Percentiles rank a stretch among this genome's conserved stretches.
These are phyloP conservation scores for Mantamonas sphyraenae DNA, from an alignment of 78 protist species.

Conservation along the genomic window DNA sequence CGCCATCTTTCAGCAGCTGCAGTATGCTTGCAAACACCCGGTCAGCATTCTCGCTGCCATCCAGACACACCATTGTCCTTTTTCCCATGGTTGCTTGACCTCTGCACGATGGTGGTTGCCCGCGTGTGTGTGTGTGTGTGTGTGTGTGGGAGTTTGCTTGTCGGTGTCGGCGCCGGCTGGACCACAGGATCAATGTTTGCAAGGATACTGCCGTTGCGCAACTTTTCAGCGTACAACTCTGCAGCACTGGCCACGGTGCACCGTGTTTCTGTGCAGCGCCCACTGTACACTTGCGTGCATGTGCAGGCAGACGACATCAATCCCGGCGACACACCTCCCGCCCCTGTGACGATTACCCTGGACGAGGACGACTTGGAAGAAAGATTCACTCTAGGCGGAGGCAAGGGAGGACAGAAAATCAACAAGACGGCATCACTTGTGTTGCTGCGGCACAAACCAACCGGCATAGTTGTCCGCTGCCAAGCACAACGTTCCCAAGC, in stretches of 20 bases:
- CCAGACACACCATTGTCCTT: background rate
- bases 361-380: slow-evolving; percentile 1
- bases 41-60: background rate
- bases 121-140: background rate
- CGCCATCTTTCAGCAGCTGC: background rate
- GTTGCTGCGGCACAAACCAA: background rate
- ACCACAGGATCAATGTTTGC: background rate
- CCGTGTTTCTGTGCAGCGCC: background rate
- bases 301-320: background rate
- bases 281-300: background rate
- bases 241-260: background rate
- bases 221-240: background rate
- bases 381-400: background rate
- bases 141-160: too few relatives aligned
- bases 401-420: slow-evolving; percentile 14
- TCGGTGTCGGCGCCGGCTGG: background rate
- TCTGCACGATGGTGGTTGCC: background rate
- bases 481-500: background rate
- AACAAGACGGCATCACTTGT: slow-evolving; percentile 1
- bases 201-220: too few relatives aligned
- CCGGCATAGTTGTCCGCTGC: background rate
- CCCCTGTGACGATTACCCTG: background rate
- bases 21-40: background rate
- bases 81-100: background rate
- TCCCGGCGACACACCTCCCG: background rate